These are phyloP conservation scores for Steccherinum ochraceum DNA, from an alignment of 768 basidiomycete genomes.

Conservation along the genomic window DNA sequence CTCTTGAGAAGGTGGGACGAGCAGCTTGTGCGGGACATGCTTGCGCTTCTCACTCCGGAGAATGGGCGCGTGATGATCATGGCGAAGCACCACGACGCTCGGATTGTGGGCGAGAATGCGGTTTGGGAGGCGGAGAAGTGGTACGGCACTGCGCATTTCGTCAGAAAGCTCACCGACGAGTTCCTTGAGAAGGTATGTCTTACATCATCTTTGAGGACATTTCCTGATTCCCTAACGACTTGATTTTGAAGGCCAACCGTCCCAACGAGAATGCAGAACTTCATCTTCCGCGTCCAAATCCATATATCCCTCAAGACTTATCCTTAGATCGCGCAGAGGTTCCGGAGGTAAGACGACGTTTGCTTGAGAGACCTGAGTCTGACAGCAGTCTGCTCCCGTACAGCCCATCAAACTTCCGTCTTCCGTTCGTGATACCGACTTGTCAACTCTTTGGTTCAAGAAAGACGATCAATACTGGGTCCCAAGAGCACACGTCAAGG, in stretches of 20 bases:
- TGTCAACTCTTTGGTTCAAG: conserved; percentile 45
- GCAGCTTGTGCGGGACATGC: conserved; percentile 12
- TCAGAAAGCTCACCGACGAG: conserved; percentile 24
- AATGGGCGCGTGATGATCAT: conserved; percentile 33
- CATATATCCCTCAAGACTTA: conserved; percentile 43
- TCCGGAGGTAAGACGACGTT: conserved; percentile 13
- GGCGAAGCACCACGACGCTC: conserved; percentile 29
- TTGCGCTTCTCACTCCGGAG: conserved; percentile 22
- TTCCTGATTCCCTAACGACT: not conserved
- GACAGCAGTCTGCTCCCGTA: no score
- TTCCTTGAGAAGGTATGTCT: conserved; percentile 27
- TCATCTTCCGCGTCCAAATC: conserved; percentile 39
- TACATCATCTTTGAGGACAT: not conserved
- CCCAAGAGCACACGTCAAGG: conserved; percentile 35
- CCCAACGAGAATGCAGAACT: conserved; percentile 26
- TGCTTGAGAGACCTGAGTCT: no score
- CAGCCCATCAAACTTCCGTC: conserved; percentile 33
- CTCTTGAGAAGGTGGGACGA: conserved; percentile 18
- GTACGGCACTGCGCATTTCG: conserved; percentile 44
- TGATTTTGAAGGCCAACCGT: conserved; percentile 9
- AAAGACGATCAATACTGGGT: conserved; percentile 56
- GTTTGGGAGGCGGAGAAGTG: conserved; percentile 37
- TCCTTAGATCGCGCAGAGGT: conserved; percentile 34
- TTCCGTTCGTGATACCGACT: conserved; percentile 28
- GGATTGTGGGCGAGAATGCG: conserved; percentile 11